Evolutionary conservation across 768 basidiomycete genomes (phyloP), one percentile per base, ranked within the genome.

Genomic region (Steccherinum ochraceum): DNA sequence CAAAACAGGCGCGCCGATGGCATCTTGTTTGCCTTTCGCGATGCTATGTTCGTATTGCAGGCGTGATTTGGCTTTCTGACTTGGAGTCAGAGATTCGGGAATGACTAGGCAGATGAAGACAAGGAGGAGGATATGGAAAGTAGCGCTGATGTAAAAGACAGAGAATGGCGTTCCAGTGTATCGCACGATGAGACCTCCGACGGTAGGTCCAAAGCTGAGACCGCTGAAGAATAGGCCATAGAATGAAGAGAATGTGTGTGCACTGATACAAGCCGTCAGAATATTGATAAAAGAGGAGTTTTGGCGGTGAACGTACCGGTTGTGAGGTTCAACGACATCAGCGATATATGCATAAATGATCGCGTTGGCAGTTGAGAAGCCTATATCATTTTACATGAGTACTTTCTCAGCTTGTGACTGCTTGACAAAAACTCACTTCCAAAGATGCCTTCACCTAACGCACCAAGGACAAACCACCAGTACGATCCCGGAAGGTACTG

Each of bases 401-500:
- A n/a, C n/a, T n/a, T n/a, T n/a, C n/a, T n/a, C n/a, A n/a, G n/a
- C n/a, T n/a, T n/a, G n/a, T n/a, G n/a, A n/a, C n/a, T n/a, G n/a
- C n/a, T n/a, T n/a, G n/a, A n/a, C n/a, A n/a, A n/a, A n/a, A 58
- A 65, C 75, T 60, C 54, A 82, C 92, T 86, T 49, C 92, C 93
- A 12, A 88, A 65, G 16, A 73, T 54, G 11, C 92, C 91, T 54
- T 89, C 86, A 1, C 88, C 53, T 4, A 80, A 52, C 10, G 84
- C 79, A 1, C 84, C 83, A 18, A 86, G 51, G 12, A 91, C 53
- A 21, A 91, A 69, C 61, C 89, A 84, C 77, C 87, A 86, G 64
- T 93, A 93, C 4, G 88, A 86, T 1, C 87, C 89, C 1, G 91
- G 92, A 3, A 90, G 69, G 4, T 66, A 58, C 48, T 79, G 69